phyloP scores from a whole-genome alignment of 2,329 filamentous ascomycete species.

The Venturiaceae sp. region DNA sequence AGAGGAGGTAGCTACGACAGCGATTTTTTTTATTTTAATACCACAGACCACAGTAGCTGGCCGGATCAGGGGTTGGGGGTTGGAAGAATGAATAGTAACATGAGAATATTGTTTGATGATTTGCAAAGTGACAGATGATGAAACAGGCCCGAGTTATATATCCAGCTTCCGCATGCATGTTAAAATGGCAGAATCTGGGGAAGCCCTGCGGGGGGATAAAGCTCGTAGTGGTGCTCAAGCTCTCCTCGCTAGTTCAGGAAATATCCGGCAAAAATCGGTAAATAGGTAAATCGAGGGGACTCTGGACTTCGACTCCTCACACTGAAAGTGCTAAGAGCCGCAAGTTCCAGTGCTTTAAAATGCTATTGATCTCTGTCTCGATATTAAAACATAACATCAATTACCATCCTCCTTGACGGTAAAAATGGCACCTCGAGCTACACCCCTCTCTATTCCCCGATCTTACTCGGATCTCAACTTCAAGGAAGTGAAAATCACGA shows the following conservation, averaged over 20 bases:
- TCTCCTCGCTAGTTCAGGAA: neutral
- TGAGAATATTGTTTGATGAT: neutral
- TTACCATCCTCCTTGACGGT: neutral
- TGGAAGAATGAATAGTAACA: neutral
- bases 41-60: neutral
- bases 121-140: neutral
- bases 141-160: no score
- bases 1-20: neutral
- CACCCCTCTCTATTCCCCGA: slow-evolving; percentile 18
- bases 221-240: no score
- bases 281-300: no score
- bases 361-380: no score
- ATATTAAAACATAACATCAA: no score
- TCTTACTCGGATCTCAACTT: slow-evolving; percentile 31
- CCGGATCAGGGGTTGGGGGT: neutral
- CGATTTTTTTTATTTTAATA: neutral
- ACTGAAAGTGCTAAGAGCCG: neutral
- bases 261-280: neutral
- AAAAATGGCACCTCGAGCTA: slow-evolving; percentile 5
- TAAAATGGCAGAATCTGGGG: no score
- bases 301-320: no score
- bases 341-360: neutral
- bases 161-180: no score
- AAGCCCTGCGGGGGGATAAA: no score
- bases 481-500: slow-evolving; percentile 30